Evolutionary conservation across 1,139 yeast species (phyloP), one percentile per base, ranked within the genome.

Genomic region (Sugiyamaella japonica): DNA sequence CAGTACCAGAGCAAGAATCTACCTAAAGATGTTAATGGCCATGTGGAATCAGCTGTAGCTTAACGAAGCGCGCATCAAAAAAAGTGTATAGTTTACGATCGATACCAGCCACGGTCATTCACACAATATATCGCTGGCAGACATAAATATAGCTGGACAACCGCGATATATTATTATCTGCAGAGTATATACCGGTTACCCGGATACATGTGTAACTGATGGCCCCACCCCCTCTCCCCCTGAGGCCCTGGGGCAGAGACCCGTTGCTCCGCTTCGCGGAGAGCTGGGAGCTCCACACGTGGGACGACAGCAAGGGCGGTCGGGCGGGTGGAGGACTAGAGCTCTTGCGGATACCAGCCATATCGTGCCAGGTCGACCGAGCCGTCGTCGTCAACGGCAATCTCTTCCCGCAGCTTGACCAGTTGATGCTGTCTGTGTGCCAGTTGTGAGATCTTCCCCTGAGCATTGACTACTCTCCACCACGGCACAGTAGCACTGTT

Each of bases 381-480:
- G 40, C 73, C 74, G 0, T 67, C 72, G 1, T 62, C 66, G 1
- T 50, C 56, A 29, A 81, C 83, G 4, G 54, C 70, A 0, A 84
- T 75, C 0, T 80, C 81, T 68, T 86, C 91, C 10, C 69, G 56
- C n/a, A 86, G 68, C 52, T 67, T 65, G 5, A 71, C 70, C 3
- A 78, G 76, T 64, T 86, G 95, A 15, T 65, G 63, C 43, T 77
- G 78, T n/a, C 81, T 77, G n/a, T 54, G 60, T 3, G 62, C 58
- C 12, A 56, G 55, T 38, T 56, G 55, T 8, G 90, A 80, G 1
- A 87, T 82, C 32, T 71, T 73, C 0, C 95, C 95, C 16, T 80
- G 72, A 15, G 86, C 74, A 48, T 79, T 78, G 16, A 87, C 72
- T 1, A 87, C 88, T 52, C 95, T 72, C 91, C 93, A 86, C 95